Conservation (phyloP, 768 basidiomycete species). For the Mycena vulgaris region DNA sequence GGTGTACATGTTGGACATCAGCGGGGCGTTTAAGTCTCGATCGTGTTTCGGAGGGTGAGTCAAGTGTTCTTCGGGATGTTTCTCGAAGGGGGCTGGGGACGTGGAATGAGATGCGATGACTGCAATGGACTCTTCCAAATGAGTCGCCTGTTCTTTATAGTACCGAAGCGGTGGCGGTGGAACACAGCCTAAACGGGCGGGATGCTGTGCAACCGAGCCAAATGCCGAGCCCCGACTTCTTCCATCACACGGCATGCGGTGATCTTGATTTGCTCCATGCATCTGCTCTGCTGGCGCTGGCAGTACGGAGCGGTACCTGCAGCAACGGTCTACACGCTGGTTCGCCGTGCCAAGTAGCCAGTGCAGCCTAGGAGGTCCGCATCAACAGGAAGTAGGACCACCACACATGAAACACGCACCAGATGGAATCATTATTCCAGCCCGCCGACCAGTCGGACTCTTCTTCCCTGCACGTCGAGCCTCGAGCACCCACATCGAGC, state of each 20-base stretch:
- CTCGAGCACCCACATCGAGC: too few relatives aligned
- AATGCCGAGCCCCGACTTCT: not conserved
- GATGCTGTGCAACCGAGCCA: conserved; percentile 11
- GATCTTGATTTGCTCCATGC: conserved; percentile 7
- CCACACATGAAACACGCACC: too few relatives aligned
- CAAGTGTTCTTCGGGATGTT: conserved; percentile 18
- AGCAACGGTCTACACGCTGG: conserved; percentile 13
- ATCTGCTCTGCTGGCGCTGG: conserved; percentile 15
- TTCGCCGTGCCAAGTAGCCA: not conserved
- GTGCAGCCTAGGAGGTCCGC: not conserved
- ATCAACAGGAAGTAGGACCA: not conserved
- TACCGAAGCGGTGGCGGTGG: not conserved
- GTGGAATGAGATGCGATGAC: conserved; percentile 35
- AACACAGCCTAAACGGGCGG: not conserved
- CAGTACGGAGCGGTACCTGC: conserved; percentile 14
- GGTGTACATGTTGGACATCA: conserved; percentile 35
- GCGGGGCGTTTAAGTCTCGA: conserved; percentile 31
- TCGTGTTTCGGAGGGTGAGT: conserved; percentile 32
- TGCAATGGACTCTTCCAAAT: conserved; percentile 22
- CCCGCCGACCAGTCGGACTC: too few relatives aligned
- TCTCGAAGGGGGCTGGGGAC: conserved; percentile 18
- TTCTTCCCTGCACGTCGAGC: too few relatives aligned
- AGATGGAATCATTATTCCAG: too few relatives aligned
- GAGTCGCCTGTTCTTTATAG: conserved; percentile 29
- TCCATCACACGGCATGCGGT: conserved; percentile 8